Evolutionary conservation across 2,329 filamentous ascomycete genomes (phyloP).

Genomic region (Apiospora hydei): DNA sequence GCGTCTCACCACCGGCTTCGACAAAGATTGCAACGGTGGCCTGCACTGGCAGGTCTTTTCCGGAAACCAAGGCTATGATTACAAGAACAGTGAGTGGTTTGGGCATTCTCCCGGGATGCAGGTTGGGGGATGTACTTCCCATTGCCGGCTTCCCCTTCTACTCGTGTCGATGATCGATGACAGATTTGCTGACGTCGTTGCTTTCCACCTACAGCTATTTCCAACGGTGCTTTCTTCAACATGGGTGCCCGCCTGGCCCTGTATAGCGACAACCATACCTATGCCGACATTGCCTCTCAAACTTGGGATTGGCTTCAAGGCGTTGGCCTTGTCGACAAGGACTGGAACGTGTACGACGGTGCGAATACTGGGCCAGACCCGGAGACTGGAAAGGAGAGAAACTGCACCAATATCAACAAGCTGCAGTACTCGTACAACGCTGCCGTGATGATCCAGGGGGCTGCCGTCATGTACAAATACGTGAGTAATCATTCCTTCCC

Average conservation of each 20-base stretch:
- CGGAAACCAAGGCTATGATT: constrained; percentile 59
- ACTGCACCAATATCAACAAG: constrained; percentile 53
- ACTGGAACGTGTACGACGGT: constrained; percentile 57
- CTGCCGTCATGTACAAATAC: constrained; percentile 48
- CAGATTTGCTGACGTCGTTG: not conserved
- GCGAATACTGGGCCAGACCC: constrained; percentile 37
- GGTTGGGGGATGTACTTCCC: not conserved
- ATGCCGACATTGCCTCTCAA: constrained; percentile 62
- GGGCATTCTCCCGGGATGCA: not conserved
- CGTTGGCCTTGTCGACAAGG: constrained; percentile 51
- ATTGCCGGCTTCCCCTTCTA: not conserved
- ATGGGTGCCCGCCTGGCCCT: constrained; percentile 63
- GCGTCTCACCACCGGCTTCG: constrained; percentile 49
- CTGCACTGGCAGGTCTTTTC: constrained; percentile 71
- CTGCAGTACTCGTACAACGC: constrained; percentile 58
- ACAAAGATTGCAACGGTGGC: constrained; percentile 59
- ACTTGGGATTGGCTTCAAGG: constrained; percentile 58
- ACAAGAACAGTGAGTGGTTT: constrained; percentile 46
- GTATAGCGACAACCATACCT: constrained; percentile 68
- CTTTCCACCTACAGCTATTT: constrained; percentile 39
- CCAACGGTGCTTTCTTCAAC: constrained; percentile 54
- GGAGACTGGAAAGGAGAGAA: constrained; percentile 30
- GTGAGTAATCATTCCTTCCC: constrained; percentile 28
- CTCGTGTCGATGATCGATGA: not conserved
- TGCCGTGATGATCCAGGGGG: constrained; percentile 53